These are phyloP conservation scores for Clitopilus passeckerianus DNA, from an alignment of 768 basidiomycete genomes.

Conservation along the genomic window DNA sequence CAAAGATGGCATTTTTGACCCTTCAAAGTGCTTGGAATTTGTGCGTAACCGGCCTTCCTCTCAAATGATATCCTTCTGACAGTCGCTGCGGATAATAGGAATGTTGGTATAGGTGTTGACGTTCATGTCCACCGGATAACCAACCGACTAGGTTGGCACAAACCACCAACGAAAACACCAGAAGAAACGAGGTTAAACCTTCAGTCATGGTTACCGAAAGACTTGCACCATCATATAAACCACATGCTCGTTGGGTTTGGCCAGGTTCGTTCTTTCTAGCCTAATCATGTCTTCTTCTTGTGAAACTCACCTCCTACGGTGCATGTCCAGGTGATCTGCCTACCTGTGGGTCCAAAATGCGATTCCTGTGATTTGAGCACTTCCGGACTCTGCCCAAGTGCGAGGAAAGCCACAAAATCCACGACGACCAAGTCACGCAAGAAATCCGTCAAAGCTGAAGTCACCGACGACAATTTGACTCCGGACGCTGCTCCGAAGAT, in stretches of 20 bases:
- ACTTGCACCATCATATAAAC: conserved; percentile 72
- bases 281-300: background rate
- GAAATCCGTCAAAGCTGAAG: conserved; percentile 8
- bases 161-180: conserved; percentile 74
- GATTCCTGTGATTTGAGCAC: conserved; percentile 54
- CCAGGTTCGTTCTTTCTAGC: conserved; percentile 50
- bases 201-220: conserved; percentile 79
- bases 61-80: background rate
- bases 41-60: conserved; percentile 33
- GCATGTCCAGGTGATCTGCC: conserved; percentile 51
- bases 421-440: conserved; percentile 16
- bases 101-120: conserved; percentile 91
- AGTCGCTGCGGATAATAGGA: conserved; percentile 37
- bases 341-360: conserved; percentile 63
- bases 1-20: conserved; percentile 91
- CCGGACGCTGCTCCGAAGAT: conserved; percentile 23
- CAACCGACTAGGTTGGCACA: conserved; percentile 91
- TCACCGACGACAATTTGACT: background rate
- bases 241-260: conserved; percentile 81
- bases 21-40: conserved; percentile 83
- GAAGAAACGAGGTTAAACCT: conserved; percentile 88
- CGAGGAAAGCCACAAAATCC: conserved; percentile 18
- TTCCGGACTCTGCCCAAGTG: conserved; percentile 64
- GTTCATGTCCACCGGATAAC: conserved; percentile 96
- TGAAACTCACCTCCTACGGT: background rate